These are phyloP conservation scores for Colletotrichum lupini DNA, from an alignment of 2,329 filamentous ascomycete genomes.

Conservation along the genomic window DNA sequence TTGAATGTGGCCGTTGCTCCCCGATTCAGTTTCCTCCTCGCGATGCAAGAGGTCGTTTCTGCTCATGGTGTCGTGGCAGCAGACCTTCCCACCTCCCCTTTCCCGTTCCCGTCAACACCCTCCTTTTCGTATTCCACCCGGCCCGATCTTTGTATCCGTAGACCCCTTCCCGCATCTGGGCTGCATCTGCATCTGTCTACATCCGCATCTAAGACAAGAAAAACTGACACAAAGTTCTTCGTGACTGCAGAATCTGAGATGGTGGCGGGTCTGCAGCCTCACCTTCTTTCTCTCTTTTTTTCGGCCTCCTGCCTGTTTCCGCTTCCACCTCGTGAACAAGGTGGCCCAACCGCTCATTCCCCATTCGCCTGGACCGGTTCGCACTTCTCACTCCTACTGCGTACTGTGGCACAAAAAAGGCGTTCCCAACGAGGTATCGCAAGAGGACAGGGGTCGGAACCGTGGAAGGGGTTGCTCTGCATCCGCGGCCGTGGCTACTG, in stretches of 20 bases:
- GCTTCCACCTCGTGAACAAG: not conserved
- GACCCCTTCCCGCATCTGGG: not conserved
- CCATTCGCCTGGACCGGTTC: not conserved
- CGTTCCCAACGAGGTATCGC: not conserved
- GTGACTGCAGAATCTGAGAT: slow-evolving; percentile 1
- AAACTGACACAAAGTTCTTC: not conserved
- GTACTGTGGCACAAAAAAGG: not conserved
- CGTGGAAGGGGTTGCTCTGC: slow-evolving; percentile 1
- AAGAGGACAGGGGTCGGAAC: not conserved
- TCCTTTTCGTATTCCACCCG: not conserved
- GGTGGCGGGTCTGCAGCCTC: not conserved
- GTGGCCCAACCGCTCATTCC: not conserved
- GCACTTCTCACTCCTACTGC: not conserved
- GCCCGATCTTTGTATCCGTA: not conserved
- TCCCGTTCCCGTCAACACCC: not conserved
- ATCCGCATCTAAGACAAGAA: not conserved
- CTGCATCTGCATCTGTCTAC: not conserved
- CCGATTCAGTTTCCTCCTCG: not conserved
- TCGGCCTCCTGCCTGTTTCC: slow-evolving; percentile 12
- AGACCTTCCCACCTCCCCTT: not conserved
- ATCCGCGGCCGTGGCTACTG: slow-evolving; percentile 15
- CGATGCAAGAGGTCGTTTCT: not conserved
- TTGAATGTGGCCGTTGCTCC: not conserved
- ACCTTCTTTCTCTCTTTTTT: not conserved
- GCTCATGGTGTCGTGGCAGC: not conserved